Percentiles rank a stretch among this genome's conserved stretches.
Conservation (phyloP, 176 grass and related monocot species). For the Bothriochloa decipiens region DNA sequence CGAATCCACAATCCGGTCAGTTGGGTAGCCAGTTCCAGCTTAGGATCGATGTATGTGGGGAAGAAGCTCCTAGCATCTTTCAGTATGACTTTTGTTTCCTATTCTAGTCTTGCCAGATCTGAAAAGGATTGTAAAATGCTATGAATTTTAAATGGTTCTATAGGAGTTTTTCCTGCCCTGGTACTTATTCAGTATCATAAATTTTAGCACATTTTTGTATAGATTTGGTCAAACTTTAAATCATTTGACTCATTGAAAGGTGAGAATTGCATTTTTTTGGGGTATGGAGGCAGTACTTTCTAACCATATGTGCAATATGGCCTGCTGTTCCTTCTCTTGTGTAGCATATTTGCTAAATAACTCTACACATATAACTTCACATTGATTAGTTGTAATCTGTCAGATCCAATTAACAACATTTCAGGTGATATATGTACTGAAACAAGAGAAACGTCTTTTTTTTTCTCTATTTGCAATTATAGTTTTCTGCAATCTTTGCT, state of each 20-base stretch:
- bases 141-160: conserved; percentile 14
- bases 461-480: not conserved
- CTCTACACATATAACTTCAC: not conserved
- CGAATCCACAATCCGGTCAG: not conserved
- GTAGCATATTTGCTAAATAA: not conserved
- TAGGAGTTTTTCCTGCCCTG: not conserved
- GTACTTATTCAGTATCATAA: not conserved
- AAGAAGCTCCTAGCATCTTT: conserved; percentile 5
- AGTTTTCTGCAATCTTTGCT: not conserved
- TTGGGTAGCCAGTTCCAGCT: not conserved
- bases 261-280: not conserved
- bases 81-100: not conserved
- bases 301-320: not conserved
- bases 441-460: not conserved
- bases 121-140: not conserved
- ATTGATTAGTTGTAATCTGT: not conserved
- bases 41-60: not conserved
- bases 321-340: not conserved
- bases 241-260: not conserved
- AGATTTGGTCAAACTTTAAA: not conserved
- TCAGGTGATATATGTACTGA: not conserved
- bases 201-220: not conserved
- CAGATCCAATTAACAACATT: not conserved
- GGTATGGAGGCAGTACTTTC: not conserved
- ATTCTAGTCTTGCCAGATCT: not conserved